Percentiles rank a stretch among this genome's conserved stretches.
phyloP scores from a whole-genome alignment of 2,329 filamentous ascomycete species.

The Corynespora cassiicola region DNA sequence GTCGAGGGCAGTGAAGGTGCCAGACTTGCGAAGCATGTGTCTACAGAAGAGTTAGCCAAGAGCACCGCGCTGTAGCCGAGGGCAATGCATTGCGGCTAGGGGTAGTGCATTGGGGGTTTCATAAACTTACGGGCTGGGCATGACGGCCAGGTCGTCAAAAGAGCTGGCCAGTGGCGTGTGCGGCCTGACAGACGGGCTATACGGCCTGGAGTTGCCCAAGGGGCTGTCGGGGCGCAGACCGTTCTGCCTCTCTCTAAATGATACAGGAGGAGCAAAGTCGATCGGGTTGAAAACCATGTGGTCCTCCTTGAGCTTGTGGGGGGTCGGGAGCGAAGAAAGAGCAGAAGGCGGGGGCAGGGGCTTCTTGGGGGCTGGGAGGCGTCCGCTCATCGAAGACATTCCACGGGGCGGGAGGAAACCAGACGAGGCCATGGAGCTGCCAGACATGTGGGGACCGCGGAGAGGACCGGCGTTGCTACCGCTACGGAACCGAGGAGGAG shows the following conservation, averaged over 20 bases:
- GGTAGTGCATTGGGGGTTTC: too few species aligned
- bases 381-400: slow-evolving; percentile 50
- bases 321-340: slow-evolving; percentile 81
- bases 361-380: slow-evolving; percentile 55
- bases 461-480: slow-evolving; percentile 34
- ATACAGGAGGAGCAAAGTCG: slow-evolving; percentile 83
- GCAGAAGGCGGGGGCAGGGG: slow-evolving; percentile 74
- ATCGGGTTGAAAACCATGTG: slow-evolving; percentile 71
- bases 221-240: slow-evolving; percentile 70
- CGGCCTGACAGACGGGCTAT: slow-evolving; percentile 73
- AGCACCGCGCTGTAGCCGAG: too few species aligned
- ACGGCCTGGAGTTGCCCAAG: slow-evolving; percentile 67
- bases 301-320: slow-evolving; percentile 83
- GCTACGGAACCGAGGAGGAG: slow-evolving; percentile 61
- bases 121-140: slow-evolving; percentile 87
- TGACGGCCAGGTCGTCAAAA: slow-evolving; percentile 82
- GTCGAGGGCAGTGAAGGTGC: slow-evolving; percentile 79
- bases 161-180: slow-evolving; percentile 82
- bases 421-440: slow-evolving; percentile 56
- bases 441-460: slow-evolving; percentile 53
- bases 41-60: slow-evolving; percentile 54
- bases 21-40: slow-evolving; percentile 76
- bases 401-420: slow-evolving; percentile 45
- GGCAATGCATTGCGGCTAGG: neutral
- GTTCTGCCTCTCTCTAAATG: slow-evolving; percentile 67